phyloP scores from a whole-genome alignment of 2,329 filamentous ascomycete species.

The Diaporthe nobilis region DNA sequence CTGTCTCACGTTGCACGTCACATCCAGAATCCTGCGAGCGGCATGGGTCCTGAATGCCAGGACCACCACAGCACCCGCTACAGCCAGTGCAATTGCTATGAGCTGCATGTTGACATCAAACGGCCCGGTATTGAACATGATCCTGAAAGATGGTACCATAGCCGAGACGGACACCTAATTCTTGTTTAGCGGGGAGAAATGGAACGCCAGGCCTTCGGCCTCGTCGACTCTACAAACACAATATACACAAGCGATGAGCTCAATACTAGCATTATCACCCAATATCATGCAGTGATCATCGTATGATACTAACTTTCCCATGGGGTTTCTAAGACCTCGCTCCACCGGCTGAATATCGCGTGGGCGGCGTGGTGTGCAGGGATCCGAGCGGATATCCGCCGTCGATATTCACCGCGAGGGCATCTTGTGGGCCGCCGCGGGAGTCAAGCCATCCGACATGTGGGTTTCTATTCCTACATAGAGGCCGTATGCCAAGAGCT shows the following conservation, averaged over 20 bases:
- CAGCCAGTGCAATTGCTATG: background rate
- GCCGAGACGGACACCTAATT: too few relatives aligned
- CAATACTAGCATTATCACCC: background rate
- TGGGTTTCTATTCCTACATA: background rate
- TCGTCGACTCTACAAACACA: background rate
- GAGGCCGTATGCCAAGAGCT: background rate
- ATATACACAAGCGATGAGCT: background rate
- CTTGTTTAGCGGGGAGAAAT: too few relatives aligned
- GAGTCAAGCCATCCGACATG: background rate
- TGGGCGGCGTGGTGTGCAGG: background rate
- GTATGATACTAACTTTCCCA: background rate
- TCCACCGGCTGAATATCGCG: background rate
- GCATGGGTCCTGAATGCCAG: background rate
- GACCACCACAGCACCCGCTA: background rate
- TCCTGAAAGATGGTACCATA: too few relatives aligned
- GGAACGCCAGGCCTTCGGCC: too few relatives aligned
- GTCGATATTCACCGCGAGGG: constrained; percentile 7
- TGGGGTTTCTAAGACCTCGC: background rate
- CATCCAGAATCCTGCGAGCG: constrained; percentile 10
- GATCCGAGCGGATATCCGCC: background rate
- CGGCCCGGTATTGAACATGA: background rate
- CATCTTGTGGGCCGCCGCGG: background rate
- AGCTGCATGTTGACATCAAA: background rate
- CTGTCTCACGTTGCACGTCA: background rate
- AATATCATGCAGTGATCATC: background rate